A percentile compares a stretch with the other conserved stretches of the same genome.
Evolutionary conservation across 2,329 filamentous ascomycete species (phyloP).

Genomic region (Dactylellina haptotyla): DNA sequence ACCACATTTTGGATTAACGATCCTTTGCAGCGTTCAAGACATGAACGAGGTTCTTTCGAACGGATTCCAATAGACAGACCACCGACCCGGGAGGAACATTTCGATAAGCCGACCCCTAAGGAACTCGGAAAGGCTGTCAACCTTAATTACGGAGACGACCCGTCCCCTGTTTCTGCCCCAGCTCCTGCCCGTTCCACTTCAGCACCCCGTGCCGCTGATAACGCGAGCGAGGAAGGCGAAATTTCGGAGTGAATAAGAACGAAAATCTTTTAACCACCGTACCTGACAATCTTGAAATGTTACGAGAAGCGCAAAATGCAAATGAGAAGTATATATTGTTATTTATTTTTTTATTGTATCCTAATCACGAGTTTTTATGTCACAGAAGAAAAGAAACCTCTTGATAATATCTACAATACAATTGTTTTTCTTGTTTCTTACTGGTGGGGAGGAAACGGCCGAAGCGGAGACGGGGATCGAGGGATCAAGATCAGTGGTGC

Average conservation of each 20-base stretch:
- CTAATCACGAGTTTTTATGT: constrained; percentile 40
- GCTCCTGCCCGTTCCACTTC: constrained; percentile 6
- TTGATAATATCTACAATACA: constrained; percentile 11
- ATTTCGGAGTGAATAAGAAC: constrained; percentile 41
- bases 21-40: constrained; percentile 43
- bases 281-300: constrained; percentile 47
- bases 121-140: constrained; percentile 54
- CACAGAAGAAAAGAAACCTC: constrained; percentile 19
- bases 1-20: not conserved
- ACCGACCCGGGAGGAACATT: constrained; percentile 48
- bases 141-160: constrained; percentile 52
- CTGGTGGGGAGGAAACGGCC: not conserved
- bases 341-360: constrained; percentile 45
- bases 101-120: constrained; percentile 53
- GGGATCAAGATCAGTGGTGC: constrained; percentile 43
- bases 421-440: constrained; percentile 29
- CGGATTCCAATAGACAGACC: constrained; percentile 50
- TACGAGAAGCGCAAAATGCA: constrained; percentile 3
- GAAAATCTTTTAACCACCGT: constrained; percentile 19
- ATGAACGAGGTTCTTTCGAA: constrained; percentile 52
- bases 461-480: too few relatives aligned
- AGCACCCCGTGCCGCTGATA: constrained; percentile 26
- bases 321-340: constrained; percentile 30
- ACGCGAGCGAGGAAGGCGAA: constrained; percentile 50
- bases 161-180: constrained; percentile 14